Conservation (phyloP, 1,139 yeast genomes). For the Blastobotrys ciferrii region DNA sequence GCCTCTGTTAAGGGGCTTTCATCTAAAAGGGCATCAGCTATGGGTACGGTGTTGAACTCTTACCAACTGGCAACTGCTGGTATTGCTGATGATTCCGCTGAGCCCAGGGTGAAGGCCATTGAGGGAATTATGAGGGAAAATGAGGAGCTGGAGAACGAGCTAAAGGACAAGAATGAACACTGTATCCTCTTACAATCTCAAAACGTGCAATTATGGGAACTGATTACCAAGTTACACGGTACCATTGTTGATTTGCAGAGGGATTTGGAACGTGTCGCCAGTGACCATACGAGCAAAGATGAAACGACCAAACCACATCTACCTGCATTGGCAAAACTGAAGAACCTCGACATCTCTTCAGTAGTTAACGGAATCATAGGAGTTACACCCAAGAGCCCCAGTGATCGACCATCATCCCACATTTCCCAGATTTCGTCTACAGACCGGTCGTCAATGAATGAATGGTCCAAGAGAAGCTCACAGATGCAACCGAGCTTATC, state of each 20-base stretch:
- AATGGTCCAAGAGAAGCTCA: background rate
- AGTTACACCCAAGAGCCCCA: background rate
- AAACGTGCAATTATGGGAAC: conserved; percentile 33
- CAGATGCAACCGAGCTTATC: background rate
- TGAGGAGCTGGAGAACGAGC: conserved; percentile 18
- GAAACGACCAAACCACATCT: background rate
- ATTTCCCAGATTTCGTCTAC: background rate
- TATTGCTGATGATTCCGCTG: background rate
- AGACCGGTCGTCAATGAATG: background rate
- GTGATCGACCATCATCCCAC: background rate
- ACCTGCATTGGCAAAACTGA: background rate
- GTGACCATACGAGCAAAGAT: background rate
- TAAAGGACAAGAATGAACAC: conserved; percentile 24
- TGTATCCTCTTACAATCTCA: conserved; percentile 28
- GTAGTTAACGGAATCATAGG: background rate
- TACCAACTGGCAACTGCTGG: too few relatives aligned
- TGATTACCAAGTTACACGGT: conserved; percentile 33
- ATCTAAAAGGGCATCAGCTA: too few relatives aligned
- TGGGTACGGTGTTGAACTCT: too few relatives aligned
- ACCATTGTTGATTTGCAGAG: conserved; percentile 33
- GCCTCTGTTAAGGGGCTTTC: too few relatives aligned
- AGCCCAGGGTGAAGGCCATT: conserved; percentile 4
- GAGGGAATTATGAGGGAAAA: conserved; percentile 13
- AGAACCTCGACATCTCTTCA: background rate
- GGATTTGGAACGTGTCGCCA: conserved; percentile 25